A percentile compares a stretch with the other conserved stretches of the same genome.
These are phyloP conservation scores for Phylloporus gajari DNA, from an alignment of 1,284 basidiomycete species.

Conservation along the genomic window DNA sequence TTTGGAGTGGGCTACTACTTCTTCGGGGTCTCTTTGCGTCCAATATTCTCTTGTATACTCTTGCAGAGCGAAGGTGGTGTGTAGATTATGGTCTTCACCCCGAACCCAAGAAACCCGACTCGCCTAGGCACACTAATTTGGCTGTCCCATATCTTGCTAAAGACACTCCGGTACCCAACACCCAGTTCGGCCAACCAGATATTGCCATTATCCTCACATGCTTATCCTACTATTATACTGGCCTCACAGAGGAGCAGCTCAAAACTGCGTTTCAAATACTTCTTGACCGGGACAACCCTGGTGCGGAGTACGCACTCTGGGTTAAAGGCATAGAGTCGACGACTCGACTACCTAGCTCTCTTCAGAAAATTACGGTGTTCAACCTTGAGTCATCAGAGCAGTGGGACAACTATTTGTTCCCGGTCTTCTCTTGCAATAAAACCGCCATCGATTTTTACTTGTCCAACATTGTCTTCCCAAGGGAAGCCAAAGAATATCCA, in stretches of 20 bases:
- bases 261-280: constrained; percentile 48
- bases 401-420: constrained; percentile 41
- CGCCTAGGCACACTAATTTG: constrained; percentile 51
- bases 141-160: constrained; percentile 64
- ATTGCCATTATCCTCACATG: constrained; percentile 57
- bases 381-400: constrained; percentile 54
- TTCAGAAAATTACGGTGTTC: constrained; percentile 43
- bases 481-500: constrained; percentile 54
- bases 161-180: constrained; percentile 56
- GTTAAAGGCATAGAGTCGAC: constrained; percentile 37
- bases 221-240: constrained; percentile 60
- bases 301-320: constrained; percentile 56
- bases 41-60: constrained; percentile 53
- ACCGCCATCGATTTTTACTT: constrained; percentile 60
- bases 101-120: constrained; percentile 13
- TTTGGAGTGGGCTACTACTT: constrained; percentile 51
- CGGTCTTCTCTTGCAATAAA: constrained; percentile 50
- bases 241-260: constrained; percentile 52
- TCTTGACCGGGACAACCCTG: constrained; percentile 53
- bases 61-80: constrained; percentile 58
- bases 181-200: constrained; percentile 65
- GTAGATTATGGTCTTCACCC: constrained; percentile 59
- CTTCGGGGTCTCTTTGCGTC: constrained; percentile 54
- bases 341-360: no score
- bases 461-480: constrained; percentile 31